Conservation (phyloP, 306 rosid species). For the Abrus pulchellus region DNA sequence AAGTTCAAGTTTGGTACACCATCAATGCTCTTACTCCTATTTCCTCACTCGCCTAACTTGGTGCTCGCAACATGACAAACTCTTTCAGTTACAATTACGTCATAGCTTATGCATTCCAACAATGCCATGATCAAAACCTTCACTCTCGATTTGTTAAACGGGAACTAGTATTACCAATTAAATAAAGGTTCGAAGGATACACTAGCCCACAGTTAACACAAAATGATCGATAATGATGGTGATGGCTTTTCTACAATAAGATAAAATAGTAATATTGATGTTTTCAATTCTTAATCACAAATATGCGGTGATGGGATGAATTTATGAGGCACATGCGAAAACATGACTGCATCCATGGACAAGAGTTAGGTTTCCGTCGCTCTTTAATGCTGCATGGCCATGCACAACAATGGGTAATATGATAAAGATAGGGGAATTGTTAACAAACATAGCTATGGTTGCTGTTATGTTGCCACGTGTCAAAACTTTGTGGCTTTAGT, state of each 20-base stretch:
- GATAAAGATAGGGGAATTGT: not conserved
- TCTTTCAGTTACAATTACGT: constrained; percentile 6
- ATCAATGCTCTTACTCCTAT: constrained; percentile 42
- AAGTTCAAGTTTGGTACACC: constrained; percentile 54
- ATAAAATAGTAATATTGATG: not conserved
- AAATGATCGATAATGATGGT: no score
- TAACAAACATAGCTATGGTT: constrained; percentile 22
- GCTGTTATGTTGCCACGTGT: constrained; percentile 35
- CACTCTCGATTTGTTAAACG: not conserved
- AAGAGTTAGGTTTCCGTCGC: not conserved
- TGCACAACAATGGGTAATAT: not conserved
- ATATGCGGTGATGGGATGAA: not conserved
- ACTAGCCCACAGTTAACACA: no score
- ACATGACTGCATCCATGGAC: not conserved
- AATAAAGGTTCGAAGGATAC: not conserved
- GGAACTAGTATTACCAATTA: not conserved
- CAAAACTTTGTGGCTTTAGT: constrained; percentile 22
- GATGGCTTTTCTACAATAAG: no score
- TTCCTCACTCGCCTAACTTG: constrained; percentile 61
- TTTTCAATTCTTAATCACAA: not conserved
- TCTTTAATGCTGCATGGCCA: not conserved
- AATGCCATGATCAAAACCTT: not conserved
- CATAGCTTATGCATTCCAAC: not conserved
- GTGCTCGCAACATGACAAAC: constrained; percentile 27
- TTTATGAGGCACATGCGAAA: not conserved